Evolutionary conservation across 495 filamentous ascomycete genomes (phyloP), one percentile per base, ranked within the genome.

Genomic region (Penicillium samsonianum): DNA sequence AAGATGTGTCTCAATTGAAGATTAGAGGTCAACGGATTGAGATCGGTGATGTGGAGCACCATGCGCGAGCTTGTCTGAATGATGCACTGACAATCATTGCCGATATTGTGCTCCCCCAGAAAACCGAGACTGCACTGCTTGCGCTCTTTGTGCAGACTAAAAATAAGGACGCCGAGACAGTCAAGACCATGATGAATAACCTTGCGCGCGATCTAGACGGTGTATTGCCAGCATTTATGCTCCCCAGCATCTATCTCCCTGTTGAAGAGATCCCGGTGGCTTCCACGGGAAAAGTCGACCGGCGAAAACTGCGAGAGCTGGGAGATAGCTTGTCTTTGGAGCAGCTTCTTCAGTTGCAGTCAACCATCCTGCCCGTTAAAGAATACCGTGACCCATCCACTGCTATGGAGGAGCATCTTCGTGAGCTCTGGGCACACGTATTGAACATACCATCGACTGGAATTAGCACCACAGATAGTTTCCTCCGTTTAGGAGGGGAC

Each of bases 191-290:
- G 7, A 44, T 44, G 19, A 44, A 25, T 25, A 16, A 16, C 4
- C 41, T 44, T 22, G 20, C 16, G 9, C 8, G 6, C 1, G 20
- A 23, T 14, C 41, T 58, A 23, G 38, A 38, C n/a, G 4, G 22
- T 10, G 35, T 33, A 16, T 19, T 58, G 25, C 55, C 55, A 33
- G 11, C 2, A 12, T 45, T n/a, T 43, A 80, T 80, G 75, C 61
- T 79, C 1, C 78, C 73, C 1, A 54, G 54, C 1, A 12, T 72
- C 23, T 77, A 67, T 31, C 25, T 79, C 2, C 70, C 72, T 1
- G 53, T 79, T 2, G 50, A 62, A 3, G 51, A 58, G 23, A 67
- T 80, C 52, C 76, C 78, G 1, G 55, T 71, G 16, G 67, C 59
- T 0, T 53, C 56, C 10, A 71, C 70, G 5, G 73, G 67, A 6